These are phyloP conservation scores for Pseudonitzschia delicatissima DNA, from an alignment of 108 stramenopile genomes.

Conservation along the genomic window DNA sequence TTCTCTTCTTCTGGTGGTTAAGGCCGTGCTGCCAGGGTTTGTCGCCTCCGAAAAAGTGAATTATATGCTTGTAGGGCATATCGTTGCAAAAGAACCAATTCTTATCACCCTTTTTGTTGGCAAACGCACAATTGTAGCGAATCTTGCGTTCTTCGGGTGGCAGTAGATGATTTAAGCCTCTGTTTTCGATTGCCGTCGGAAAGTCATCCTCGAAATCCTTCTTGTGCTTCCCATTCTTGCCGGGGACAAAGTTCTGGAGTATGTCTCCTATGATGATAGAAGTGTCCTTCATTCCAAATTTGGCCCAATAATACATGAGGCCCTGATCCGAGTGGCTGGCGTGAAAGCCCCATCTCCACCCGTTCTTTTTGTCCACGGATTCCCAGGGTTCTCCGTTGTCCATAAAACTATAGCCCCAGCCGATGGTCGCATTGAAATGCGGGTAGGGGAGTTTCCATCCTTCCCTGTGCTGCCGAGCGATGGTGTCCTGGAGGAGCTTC, in stretches of 20 bases:
- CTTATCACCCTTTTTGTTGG: too few relatives aligned
- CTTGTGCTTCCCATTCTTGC: slow-evolving; percentile 8
- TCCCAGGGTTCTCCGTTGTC: slow-evolving; percentile 21
- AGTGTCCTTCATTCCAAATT: slow-evolving; percentile 25
- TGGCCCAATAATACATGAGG: slow-evolving; percentile 41
- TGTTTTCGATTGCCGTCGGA: too few relatives aligned
- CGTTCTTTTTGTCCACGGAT: not conserved
- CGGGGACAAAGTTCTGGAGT: slow-evolving; percentile 20
- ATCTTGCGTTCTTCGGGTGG: too few relatives aligned
- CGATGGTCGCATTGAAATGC: slow-evolving; percentile 10
- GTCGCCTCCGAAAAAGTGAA: too few relatives aligned
- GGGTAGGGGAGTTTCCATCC: slow-evolving; percentile 16
- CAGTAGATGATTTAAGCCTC: too few relatives aligned
- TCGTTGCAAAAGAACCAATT: too few relatives aligned
- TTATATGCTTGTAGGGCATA: too few relatives aligned
- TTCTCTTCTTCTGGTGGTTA: too few relatives aligned
- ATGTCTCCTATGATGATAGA: slow-evolving; percentile 21
- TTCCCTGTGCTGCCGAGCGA: slow-evolving; percentile 21
- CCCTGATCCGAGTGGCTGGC: slow-evolving; percentile 50
- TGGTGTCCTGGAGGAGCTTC: slow-evolving; percentile 20
- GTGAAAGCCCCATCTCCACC: slow-evolving; percentile 40
- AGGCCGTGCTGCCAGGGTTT: too few relatives aligned
- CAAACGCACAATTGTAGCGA: too few relatives aligned
- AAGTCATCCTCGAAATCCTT: too few relatives aligned
- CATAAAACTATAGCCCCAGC: slow-evolving; percentile 3